Evolutionary conservation across 805 yeast genomes (phyloP).

Genomic region (Wickerhamomyces bovis): DNA sequence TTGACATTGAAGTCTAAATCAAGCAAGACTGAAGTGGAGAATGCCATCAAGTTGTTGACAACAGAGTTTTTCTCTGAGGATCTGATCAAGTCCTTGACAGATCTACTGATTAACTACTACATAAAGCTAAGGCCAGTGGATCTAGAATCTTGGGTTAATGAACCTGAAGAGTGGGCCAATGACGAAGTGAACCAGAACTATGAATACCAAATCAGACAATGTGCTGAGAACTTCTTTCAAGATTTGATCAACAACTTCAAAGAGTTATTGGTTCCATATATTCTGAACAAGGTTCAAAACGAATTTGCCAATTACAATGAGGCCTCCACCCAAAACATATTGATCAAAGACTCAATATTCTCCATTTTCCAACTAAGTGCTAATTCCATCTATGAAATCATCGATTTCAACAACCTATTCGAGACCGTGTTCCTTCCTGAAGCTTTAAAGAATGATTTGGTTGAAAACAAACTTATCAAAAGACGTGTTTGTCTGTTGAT

Average conservation of each 20-base stretch:
- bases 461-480: slow-evolving; percentile 56
- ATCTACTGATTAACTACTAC: slow-evolving; percentile 66
- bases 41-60: slow-evolving; percentile 48
- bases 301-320: slow-evolving; percentile 29
- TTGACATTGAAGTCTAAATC: slow-evolving; percentile 52
- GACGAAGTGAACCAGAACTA: slow-evolving; percentile 73
- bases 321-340: slow-evolving; percentile 39
- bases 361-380: slow-evolving; percentile 81
- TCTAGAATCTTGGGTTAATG: slow-evolving; percentile 72
- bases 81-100: slow-evolving; percentile 52
- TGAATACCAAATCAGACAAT: slow-evolving; percentile 80
- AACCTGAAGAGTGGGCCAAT: slow-evolving; percentile 91
- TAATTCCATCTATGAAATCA: slow-evolving; percentile 52
- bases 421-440: slow-evolving; percentile 63
- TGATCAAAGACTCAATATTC: slow-evolving; percentile 72
- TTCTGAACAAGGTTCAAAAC: slow-evolving; percentile 51
- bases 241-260: slow-evolving; percentile 64
- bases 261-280: slow-evolving; percentile 44
- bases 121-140: slow-evolving; percentile 69
- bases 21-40: slow-evolving; percentile 57
- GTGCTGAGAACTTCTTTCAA: slow-evolving; percentile 81
- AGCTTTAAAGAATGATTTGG: slow-evolving; percentile 32
- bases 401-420: slow-evolving; percentile 64
- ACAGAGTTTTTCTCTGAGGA: slow-evolving; percentile 52
- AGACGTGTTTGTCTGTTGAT: slow-evolving; percentile 74